Evolutionary conservation across 2,329 filamentous ascomycete species (phyloP).

Genomic region (Nigrospora osmanthi): DNA sequence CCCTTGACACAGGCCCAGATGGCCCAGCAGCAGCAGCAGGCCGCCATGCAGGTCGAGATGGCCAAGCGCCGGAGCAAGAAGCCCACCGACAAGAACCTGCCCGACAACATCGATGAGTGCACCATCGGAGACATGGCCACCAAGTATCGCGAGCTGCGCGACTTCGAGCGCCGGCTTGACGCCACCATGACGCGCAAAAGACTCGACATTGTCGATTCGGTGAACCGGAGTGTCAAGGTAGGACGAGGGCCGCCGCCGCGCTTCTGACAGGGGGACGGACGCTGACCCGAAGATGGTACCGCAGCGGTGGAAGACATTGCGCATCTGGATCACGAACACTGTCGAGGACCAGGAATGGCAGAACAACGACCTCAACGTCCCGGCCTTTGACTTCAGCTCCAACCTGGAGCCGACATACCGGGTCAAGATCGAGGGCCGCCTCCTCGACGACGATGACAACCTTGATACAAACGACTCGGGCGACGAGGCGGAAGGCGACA

Average conservation of each 20-base stretch:
- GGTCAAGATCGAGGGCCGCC: constrained; percentile 83
- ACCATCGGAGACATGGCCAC: constrained; percentile 75
- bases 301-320: constrained; percentile 72
- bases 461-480: constrained; percentile 39
- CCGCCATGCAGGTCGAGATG: constrained; percentile 48
- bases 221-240: constrained; percentile 66
- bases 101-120: constrained; percentile 78
- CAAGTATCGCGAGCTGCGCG: constrained; percentile 76
- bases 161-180: constrained; percentile 82
- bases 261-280: background rate
- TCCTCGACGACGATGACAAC: constrained; percentile 61
- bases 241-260: constrained; percentile 3
- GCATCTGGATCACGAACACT: constrained; percentile 92
- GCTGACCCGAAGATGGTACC: background rate
- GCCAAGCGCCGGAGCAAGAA: constrained; percentile 78
- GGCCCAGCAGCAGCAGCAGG: constrained; percentile 41
- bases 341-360: constrained; percentile 95
- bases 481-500: constrained; percentile 37
- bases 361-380: constrained; percentile 55
- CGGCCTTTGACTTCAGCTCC: constrained; percentile 75
- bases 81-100: constrained; percentile 91
- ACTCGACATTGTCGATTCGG: constrained; percentile 78
- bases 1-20: constrained; percentile 48
- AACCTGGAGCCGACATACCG: constrained; percentile 73
- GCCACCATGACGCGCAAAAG: constrained; percentile 91